A percentile compares a stretch with the other conserved stretches of the same genome.
Conservation (phyloP, 768 basidiomycete genomes). For the Serendipita sp. region DNA sequence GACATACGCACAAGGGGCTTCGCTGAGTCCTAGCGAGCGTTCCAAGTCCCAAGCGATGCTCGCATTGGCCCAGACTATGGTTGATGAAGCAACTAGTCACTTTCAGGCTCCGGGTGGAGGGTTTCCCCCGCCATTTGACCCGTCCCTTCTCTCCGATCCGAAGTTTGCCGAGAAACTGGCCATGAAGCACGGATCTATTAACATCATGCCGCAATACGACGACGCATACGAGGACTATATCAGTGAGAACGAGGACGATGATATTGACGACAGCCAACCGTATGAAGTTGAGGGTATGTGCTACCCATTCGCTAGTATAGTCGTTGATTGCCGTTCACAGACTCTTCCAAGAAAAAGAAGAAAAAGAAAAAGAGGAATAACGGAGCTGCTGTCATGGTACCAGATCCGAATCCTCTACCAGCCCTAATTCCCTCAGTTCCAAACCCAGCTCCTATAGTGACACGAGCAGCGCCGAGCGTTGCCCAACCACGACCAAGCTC, state of each 20-base stretch:
- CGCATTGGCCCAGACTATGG: slow-evolving; percentile 52
- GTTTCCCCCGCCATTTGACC: slow-evolving; percentile 30
- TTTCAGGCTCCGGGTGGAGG: slow-evolving; percentile 23
- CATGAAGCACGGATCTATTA: slow-evolving; percentile 25
- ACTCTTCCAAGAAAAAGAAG: slow-evolving; percentile 29
- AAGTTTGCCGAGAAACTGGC: slow-evolving; percentile 28
- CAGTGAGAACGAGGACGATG: slow-evolving; percentile 31
- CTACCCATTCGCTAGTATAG: background rate
- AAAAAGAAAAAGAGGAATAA: slow-evolving; percentile 25
- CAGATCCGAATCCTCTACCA: slow-evolving; percentile 13
- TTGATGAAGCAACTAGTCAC: slow-evolving; percentile 20
- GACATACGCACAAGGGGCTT: slow-evolving; percentile 18
- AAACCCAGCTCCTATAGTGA: slow-evolving; percentile 25
- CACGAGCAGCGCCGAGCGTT: slow-evolving; percentile 23
- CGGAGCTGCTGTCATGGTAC: slow-evolving; percentile 15
- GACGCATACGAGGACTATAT: slow-evolving; percentile 31
- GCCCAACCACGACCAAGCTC: slow-evolving; percentile 36
- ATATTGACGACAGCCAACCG: slow-evolving; percentile 25
- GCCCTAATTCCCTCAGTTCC: slow-evolving; percentile 30
- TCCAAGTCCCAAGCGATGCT: slow-evolving; percentile 47
- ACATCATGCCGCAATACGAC: slow-evolving; percentile 20
- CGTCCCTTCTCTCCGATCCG: slow-evolving; percentile 38
- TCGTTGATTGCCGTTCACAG: background rate
- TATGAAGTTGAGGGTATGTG: slow-evolving; percentile 3
- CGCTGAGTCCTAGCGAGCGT: slow-evolving; percentile 18